A percentile compares a stretch with the other conserved stretches of the same genome.
phyloP scores from a whole-genome alignment of 305 asterid genomes.

The Fraxinus greggii region DNA sequence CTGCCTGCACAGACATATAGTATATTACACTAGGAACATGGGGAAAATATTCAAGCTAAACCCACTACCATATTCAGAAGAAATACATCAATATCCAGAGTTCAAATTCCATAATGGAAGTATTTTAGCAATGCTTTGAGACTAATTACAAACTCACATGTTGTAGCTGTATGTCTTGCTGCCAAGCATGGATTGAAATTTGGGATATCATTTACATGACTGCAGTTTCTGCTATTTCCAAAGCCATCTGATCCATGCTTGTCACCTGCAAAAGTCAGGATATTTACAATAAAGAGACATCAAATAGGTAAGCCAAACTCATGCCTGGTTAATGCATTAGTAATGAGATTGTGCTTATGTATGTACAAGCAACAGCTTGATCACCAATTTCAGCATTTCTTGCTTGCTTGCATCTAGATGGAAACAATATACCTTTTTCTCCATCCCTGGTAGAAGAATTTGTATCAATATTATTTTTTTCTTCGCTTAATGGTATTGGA shows the following conservation, averaged over 20 bases:
- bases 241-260: not conserved
- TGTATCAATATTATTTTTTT: conserved; percentile 7
- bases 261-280: not conserved
- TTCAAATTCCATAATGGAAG: not conserved
- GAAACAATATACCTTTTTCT: not conserved
- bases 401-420: not conserved
- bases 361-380: not conserved
- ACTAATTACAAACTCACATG: not conserved
- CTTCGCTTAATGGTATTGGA: not conserved
- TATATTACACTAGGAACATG: not conserved
- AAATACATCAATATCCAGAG: not conserved
- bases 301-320: not conserved
- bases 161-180: not conserved
- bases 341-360: not conserved
- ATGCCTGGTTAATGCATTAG: not conserved
- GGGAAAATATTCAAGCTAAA: not conserved
- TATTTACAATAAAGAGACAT: not conserved
- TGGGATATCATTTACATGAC: not conserved
- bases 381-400: not conserved
- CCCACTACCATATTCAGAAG: not conserved
- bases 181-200: not conserved
- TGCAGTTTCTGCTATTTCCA: not conserved
- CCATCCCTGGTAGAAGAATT: not conserved
- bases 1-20: not conserved
- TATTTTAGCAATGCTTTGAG: not conserved